Base-by-base conservation (phyloP, 805 yeast genomes). In the Wickerhamomyces silvicola region DNA sequence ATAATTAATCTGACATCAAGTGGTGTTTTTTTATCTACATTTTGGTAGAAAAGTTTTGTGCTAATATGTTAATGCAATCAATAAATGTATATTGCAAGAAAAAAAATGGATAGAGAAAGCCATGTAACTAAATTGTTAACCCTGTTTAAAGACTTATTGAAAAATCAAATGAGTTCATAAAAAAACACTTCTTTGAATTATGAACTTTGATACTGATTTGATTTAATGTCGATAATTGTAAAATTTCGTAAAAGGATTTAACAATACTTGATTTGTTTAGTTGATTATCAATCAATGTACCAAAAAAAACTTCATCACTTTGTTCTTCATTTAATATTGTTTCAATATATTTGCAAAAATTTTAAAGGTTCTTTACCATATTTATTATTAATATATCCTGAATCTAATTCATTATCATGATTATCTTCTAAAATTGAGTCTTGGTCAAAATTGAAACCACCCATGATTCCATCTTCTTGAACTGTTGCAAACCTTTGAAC, bases 181-280 rank as follows among this genome's bases (percentile, higher is more conserved):
- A n/a, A n/a, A n/a, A n/a, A n/a, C n/a, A n/a, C n/a, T n/a, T n/a
- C n/a, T n/a, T n/a, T n/a, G n/a, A n/a, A n/a, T n/a, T 8, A 17
- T 16, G 15, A 3, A 7, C 16, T 6, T 18, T 18, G 14, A 48
- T 32, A 1, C 23, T 29, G 22, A 49, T 18, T 24, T 44, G 36
- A 2, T 41, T 41, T 16, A 46, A 39, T 2, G 53, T 48, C 6
- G 50, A 32, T 22, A 50, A 27, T 32, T 52, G 56, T 22, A 52
- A 32, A 3, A 52, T 38, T 13, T 48, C 52, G 33, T 48, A 50
- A 31, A 52, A 50, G 2, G 55, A 46, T 17, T 42, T 45, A n/a
- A 39, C 52, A 22, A 46, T 28, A 10, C 42, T 35, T 4, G 41
- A 22, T 31, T 33, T 45, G 20, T 33, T 30, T 12, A 30, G 28